Conservation (phyloP, 2,329 filamentous ascomycete species). For the Aspergillus felis region DNA sequence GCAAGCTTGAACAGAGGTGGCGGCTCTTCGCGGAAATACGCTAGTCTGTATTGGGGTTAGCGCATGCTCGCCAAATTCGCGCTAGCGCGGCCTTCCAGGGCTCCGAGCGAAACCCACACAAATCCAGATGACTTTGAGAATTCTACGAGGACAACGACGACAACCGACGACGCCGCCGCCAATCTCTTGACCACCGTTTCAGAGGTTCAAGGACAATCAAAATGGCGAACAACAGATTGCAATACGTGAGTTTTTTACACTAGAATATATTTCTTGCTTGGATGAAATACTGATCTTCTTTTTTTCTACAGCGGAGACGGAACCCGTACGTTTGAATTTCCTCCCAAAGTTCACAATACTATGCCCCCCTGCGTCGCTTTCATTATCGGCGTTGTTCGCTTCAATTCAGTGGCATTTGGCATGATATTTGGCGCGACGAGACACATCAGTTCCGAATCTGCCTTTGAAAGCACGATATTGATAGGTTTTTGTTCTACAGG, state of each 20-base stretch:
- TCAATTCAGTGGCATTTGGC: constrained; percentile 10
- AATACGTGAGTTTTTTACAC: constrained; percentile 40
- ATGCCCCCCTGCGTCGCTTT: constrained; percentile 19
- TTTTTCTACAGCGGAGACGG: constrained; percentile 60
- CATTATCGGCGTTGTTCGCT: constrained; percentile 15
- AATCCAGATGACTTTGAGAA: constrained; percentile 39
- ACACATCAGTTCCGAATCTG: background rate
- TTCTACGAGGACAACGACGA: constrained; percentile 41
- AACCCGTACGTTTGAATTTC: constrained; percentile 64
- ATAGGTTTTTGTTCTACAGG: constrained; percentile 47
- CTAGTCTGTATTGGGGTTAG: constrained; percentile 29
- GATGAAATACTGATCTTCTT: constrained; percentile 25
- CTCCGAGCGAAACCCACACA: constrained; percentile 43
- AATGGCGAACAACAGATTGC: constrained; percentile 52
- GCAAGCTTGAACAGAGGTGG: constrained; percentile 36
- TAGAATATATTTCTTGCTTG: background rate
- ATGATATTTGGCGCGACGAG: constrained; percentile 11
- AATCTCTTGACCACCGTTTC: constrained; percentile 39
- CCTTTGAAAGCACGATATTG: constrained; percentile 22
- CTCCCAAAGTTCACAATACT: constrained; percentile 4
- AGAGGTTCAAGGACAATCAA: constrained; percentile 45
- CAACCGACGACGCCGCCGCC: constrained; percentile 38
- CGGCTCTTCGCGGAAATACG: constrained; percentile 20
- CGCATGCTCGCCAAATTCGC: constrained; percentile 31
- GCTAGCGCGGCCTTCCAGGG: constrained; percentile 40